Base-by-base conservation (phyloP, 345 rosid genomes). In the Geranium rotundifolium region DNA sequence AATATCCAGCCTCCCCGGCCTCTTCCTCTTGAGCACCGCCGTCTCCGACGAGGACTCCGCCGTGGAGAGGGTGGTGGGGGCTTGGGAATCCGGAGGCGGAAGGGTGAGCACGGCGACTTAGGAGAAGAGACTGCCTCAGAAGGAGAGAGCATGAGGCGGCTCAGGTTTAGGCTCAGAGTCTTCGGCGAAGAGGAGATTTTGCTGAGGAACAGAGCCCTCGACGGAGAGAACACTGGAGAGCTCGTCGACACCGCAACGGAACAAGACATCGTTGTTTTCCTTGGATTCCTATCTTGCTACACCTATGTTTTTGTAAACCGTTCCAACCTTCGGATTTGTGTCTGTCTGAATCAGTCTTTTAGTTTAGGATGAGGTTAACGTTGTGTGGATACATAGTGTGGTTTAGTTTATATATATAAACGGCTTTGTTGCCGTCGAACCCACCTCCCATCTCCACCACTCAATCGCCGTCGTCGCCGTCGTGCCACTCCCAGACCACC, bases 191-290 rank as follows among this genome's bases (percentile, higher is more conserved):
- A n/a, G n/a, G n/a, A n/a, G n/a, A n/a, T n/a, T n/a, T 91, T 1
- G 82, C 74, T 0, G 90, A 67, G 0, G 79, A 69, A 88, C 58
- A 81, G 79, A 56, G 90, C 71, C 1, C 71, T 41, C 13, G 95
- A 79, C 1, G 96, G 89, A 0, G 96, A 91, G 72, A 89, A 91
- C 16, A 84, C 92, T 29, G 95, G 95, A 4, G 52, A 74, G 64
- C 31, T 70, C 89, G n/a, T n/a, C n/a, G 88, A 72, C 3, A 85
- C 81, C 2, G 93, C 93, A 23, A 92, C 75, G 0, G 95, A 82
- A 61, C 89, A 86, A 60, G 90, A 78, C 98, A 89, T 89, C 9
- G 61, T n/a, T n/a, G 9, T 54, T 46, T 14, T 72, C 50, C 17
- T 20, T 39, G 41, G 62, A 56, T 63, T 68, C 17, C 62, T 49